These are phyloP conservation scores for Pseudopyricularia cyperi DNA, from an alignment of 2,329 filamentous ascomycete species.

Conservation along the genomic window DNA sequence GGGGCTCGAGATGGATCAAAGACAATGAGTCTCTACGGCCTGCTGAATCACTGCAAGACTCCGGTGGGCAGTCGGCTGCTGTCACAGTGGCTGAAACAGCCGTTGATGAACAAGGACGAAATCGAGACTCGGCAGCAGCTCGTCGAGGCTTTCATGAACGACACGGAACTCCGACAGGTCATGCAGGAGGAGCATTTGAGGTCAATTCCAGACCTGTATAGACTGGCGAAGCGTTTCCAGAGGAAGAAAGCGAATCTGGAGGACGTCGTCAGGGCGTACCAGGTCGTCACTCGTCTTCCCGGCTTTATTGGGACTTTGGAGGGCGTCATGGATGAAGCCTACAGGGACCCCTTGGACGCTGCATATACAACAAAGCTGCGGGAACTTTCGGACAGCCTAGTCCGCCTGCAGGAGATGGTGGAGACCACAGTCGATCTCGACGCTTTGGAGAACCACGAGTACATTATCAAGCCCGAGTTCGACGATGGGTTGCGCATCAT, in stretches of 20 bases:
- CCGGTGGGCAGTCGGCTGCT: conserved; percentile 80
- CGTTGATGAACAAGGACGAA: conserved; percentile 78
- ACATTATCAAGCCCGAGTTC: conserved; percentile 97
- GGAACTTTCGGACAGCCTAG: conserved; percentile 63
- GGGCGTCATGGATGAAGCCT: conserved; percentile 88
- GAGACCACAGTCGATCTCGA: conserved; percentile 96
- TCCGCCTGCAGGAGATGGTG: conserved; percentile 91
- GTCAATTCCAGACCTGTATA: conserved; percentile 86
- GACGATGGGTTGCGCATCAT: conserved; percentile 83
- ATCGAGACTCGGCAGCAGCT: conserved; percentile 84
- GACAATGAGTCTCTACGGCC: conserved; percentile 88
- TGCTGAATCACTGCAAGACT: conserved; percentile 96
- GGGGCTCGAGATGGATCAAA: conserved; percentile 90
- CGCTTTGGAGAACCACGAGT: conserved; percentile 91
- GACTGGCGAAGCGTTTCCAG: conserved; percentile 89
- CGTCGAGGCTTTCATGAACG: conserved; percentile 86
- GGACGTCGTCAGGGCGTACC: conserved; percentile 90
- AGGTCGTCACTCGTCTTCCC: conserved; percentile 83
- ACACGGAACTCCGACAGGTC: conserved; percentile 85
- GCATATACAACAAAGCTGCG: conserved; percentile 78
- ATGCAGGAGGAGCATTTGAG: conserved; percentile 95
- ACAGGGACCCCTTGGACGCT: conserved; percentile 73
- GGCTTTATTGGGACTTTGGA: conserved; percentile 83
- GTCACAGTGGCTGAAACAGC: conserved; percentile 95
- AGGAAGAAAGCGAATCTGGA: conserved; percentile 82